phyloP scores from a whole-genome alignment of 2,329 filamentous ascomycete species.

The Escovopsis sp. region DNA sequence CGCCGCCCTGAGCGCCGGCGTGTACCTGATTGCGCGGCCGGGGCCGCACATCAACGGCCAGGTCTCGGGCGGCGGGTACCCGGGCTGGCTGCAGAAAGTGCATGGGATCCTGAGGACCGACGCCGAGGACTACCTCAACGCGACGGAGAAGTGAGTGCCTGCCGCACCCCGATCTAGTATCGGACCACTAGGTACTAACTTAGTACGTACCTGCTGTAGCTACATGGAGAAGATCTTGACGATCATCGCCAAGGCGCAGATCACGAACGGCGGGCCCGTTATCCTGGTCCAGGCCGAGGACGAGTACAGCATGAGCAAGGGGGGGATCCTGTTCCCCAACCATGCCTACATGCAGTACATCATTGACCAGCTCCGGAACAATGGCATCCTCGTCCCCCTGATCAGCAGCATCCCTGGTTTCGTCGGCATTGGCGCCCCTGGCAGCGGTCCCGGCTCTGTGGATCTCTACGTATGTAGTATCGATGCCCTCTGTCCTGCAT shows the following conservation, averaged over 20 bases:
- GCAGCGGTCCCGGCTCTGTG: conserved; percentile 34
- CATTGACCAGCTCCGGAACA: conserved; percentile 49
- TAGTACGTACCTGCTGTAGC: conserved; percentile 19
- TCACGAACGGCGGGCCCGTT: conserved; percentile 69
- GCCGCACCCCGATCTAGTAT: too few relatives aligned
- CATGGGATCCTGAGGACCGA: conserved; percentile 49
- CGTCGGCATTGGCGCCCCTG: conserved; percentile 48
- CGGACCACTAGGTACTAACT: too few relatives aligned
- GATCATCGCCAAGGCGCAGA: conserved; percentile 60
- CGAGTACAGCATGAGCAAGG: conserved; percentile 48
- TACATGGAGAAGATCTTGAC: conserved; percentile 48
- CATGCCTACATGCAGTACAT: conserved; percentile 56
- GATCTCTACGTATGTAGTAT: conserved; percentile 51
- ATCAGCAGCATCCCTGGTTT: conserved; percentile 60
- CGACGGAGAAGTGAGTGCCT: conserved; percentile 49
- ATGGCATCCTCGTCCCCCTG: conserved; percentile 58
- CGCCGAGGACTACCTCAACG: conserved; percentile 44
- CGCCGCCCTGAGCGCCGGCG: conserved; percentile 55
- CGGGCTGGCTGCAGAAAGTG: conserved; percentile 63
- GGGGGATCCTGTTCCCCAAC: conserved; percentile 42
- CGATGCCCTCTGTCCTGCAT: too few relatives aligned
- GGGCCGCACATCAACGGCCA: conserved; percentile 73
- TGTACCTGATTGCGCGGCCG: conserved; percentile 60
- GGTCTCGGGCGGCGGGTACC: conserved; percentile 60
- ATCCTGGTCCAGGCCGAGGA: conserved; percentile 74